Percentiles rank a stretch among this genome's conserved stretches.
phyloP scores from a whole-genome alignment of 768 basidiomycete species.

The Lactarius sp. region DNA sequence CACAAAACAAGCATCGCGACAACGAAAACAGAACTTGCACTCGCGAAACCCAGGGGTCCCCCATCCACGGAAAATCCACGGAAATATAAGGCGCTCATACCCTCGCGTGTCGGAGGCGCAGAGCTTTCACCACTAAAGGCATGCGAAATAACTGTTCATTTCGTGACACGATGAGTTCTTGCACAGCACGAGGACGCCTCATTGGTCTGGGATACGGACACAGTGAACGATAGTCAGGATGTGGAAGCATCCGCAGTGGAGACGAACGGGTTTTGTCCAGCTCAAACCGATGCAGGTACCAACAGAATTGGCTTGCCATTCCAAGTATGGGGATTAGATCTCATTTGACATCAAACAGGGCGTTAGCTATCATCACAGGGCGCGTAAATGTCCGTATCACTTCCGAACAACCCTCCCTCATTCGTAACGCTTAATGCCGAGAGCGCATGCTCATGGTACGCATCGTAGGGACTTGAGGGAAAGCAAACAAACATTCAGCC shows the following conservation, averaged over 20 bases:
- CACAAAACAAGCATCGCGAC: not conserved
- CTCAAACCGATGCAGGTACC: too few relatives aligned
- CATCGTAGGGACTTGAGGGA: conserved; percentile 43
- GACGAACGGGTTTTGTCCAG: not conserved
- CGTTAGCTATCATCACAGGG: not conserved
- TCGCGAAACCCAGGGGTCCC: not conserved
- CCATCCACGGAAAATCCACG: not conserved
- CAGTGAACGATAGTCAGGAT: not conserved
- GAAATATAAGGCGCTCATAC: not conserved
- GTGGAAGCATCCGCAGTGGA: not conserved
- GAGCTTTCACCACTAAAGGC: not conserved
- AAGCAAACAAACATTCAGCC: conserved; percentile 16
- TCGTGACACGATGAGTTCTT: not conserved
- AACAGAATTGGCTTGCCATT: not conserved
- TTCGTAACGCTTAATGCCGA: conserved; percentile 8
- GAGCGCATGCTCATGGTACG: conserved; percentile 32
- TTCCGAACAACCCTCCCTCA: not conserved
- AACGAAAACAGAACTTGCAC: not conserved
- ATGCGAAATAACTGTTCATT: not conserved
- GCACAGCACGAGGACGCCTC: not conserved
- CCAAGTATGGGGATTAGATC: not conserved
- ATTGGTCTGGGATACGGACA: not conserved
- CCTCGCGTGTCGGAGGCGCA: not conserved
- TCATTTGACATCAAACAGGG: not conserved
- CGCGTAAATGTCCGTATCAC: not conserved